Conservation (phyloP, 345 rosid species). For the Linum tenue region DNA sequence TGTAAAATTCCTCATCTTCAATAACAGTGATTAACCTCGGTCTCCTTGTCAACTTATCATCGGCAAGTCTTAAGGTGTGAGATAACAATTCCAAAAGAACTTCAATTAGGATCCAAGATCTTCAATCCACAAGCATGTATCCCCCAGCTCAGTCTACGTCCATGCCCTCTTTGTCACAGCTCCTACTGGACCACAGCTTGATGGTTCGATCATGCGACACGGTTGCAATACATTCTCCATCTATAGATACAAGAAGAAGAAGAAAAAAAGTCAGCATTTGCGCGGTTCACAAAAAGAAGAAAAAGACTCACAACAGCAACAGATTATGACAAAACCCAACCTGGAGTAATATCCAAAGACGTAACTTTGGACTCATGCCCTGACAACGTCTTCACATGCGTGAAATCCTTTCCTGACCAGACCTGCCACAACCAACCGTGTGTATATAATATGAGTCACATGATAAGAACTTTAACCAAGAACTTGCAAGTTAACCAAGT, state of each 20-base stretch:
- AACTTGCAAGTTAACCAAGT: conserved; percentile 1
- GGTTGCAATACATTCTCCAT: conserved; percentile 49
- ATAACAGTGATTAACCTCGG: too few relatives aligned
- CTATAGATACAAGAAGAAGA: conserved; percentile 25
- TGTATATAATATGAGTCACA: neutral
- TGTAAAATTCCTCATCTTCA: too few relatives aligned
- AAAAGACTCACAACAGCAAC: neutral
- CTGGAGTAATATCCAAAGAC: conserved; percentile 51
- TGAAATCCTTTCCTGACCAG: conserved; percentile 89
- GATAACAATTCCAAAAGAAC: too few relatives aligned
- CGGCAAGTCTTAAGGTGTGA: too few relatives aligned
- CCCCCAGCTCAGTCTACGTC: conserved; percentile 18
- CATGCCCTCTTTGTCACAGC: conserved; percentile 16
- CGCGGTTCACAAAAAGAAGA: too few relatives aligned
- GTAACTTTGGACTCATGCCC: conserved; percentile 85
- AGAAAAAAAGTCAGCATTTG: neutral
- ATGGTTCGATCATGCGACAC: conserved; percentile 70
- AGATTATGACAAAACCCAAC: conserved; percentile 19
- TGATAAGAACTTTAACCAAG: conserved; percentile 7
- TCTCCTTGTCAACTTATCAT: too few relatives aligned
- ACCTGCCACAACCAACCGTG: conserved; percentile 34
- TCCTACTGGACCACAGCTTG: conserved; percentile 57
- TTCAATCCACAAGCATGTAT: neutral
- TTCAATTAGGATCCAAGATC: too few relatives aligned
- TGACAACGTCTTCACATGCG: conserved; percentile 62